phyloP scores from a whole-genome alignment of 169 alveolate genomes.

The Cryptosporidium parvum region DNA sequence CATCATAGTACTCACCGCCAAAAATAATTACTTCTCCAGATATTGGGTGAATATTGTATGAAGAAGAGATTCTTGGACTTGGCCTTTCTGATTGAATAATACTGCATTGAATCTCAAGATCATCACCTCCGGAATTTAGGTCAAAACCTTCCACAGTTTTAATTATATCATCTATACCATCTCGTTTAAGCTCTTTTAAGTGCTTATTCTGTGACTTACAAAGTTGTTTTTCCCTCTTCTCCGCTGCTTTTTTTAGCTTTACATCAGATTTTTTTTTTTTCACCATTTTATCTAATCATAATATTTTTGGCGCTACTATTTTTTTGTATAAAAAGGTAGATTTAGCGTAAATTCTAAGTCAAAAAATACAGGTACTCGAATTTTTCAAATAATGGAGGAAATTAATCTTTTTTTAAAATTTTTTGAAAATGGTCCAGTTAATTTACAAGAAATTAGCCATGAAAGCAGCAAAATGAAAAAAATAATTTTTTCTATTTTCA shows the following conservation, averaged over 20 bases:
- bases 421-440: neutral
- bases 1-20: constrained; percentile 92
- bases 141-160: constrained; percentile 35
- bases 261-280: constrained; percentile 28
- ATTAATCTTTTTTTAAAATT: constrained; percentile 16
- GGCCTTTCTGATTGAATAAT: constrained; percentile 59
- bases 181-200: constrained; percentile 41
- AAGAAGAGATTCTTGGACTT: constrained; percentile 65
- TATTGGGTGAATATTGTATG: constrained; percentile 63
- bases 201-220: constrained; percentile 22
- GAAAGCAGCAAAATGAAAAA: neutral
- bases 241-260: constrained; percentile 14
- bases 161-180: constrained; percentile 50
- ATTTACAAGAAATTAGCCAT: neutral
- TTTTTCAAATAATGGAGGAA: constrained; percentile 31
- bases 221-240: constrained; percentile 44
- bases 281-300: constrained; percentile 3
- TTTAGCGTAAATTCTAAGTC: neutral
- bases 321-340: constrained; percentile 3
- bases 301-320: constrained; percentile 5
- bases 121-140: neutral
- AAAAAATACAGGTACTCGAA: constrained; percentile 4
- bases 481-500: constrained; percentile 31
- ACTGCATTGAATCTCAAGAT: constrained; percentile 43
- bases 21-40: constrained; percentile 84